phyloP scores from a whole-genome alignment of 345 rosid genomes.

The Arabis hirsuta region DNA sequence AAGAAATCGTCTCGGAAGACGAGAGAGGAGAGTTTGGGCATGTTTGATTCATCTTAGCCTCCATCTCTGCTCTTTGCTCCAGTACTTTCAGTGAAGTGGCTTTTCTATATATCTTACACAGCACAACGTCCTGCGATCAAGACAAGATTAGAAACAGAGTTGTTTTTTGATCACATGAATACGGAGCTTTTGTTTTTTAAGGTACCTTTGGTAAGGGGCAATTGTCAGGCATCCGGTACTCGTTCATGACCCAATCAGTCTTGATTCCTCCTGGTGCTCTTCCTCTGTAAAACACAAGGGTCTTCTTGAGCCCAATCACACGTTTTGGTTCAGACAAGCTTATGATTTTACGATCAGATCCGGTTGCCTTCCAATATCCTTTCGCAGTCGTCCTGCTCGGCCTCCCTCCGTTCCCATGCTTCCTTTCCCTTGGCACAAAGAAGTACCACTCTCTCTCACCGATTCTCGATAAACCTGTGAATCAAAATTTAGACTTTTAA shows the following conservation, averaged over 20 bases:
- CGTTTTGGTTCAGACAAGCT: constrained; percentile 70
- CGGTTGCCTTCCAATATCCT: constrained; percentile 99
- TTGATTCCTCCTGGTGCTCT: constrained; percentile 91
- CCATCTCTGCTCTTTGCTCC: constrained; percentile 83
- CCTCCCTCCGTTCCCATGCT: constrained; percentile 82
- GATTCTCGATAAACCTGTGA: constrained; percentile 64
- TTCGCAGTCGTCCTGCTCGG: constrained; percentile 81
- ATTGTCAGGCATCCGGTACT: constrained; percentile 86
- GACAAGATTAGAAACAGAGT: constrained; percentile 25
- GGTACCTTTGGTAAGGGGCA: constrained; percentile 67
- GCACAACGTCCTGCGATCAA: constrained; percentile 71
- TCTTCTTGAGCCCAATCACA: constrained; percentile 76
- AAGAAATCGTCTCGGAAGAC: constrained; percentile 49
- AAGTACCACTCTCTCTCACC: constrained; percentile 98
- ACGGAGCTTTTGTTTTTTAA: neutral
- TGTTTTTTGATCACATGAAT: neutral
- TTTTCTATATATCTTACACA: constrained; percentile 90
- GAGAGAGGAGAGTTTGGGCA: constrained; percentile 56
- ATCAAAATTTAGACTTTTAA: constrained; percentile 1
- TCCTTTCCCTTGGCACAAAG: constrained; percentile 90
- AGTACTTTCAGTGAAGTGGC: constrained; percentile 87
- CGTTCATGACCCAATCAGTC: constrained; percentile 99
- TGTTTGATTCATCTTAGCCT: constrained; percentile 49
- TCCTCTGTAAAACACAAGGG: constrained; percentile 89
- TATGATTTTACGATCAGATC: constrained; percentile 82